A percentile compares a stretch with the other conserved stretches of the same genome.
phyloP scores from a whole-genome alignment of 805 yeast genomes.

The Schwanniomyces occidentalis region DNA sequence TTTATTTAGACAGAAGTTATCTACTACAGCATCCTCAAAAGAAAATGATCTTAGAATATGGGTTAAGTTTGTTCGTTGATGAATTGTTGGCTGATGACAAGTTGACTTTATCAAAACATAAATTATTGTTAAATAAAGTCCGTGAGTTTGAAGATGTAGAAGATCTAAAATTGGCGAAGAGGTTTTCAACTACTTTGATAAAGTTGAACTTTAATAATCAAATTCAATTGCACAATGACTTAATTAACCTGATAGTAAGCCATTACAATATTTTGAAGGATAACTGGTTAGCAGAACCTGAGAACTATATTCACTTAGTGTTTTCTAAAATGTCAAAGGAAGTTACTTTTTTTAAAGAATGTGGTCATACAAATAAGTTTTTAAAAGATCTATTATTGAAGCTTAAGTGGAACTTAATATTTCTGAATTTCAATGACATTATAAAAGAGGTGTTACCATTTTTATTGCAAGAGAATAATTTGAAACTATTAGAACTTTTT shows the following conservation, averaged over 20 bases:
- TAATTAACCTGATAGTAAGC: slow-evolving; percentile 12
- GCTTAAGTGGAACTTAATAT: slow-evolving; percentile 32
- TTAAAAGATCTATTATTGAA: slow-evolving; percentile 16
- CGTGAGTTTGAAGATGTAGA: slow-evolving; percentile 8
- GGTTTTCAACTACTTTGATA: slow-evolving; percentile 18
- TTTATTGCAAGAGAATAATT: slow-evolving; percentile 13
- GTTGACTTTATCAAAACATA: slow-evolving; percentile 11
- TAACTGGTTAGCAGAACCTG: slow-evolving; percentile 17
- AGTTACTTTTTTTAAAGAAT: slow-evolving; percentile 19
- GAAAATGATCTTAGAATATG: slow-evolving; percentile 24
- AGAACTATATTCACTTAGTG: slow-evolving; percentile 14
- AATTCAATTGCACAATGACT: slow-evolving; percentile 12
- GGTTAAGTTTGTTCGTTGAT: slow-evolving; percentile 21
- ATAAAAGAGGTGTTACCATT: slow-evolving; percentile 20
- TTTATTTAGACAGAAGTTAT: slow-evolving; percentile 38
- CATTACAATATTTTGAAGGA: slow-evolving; percentile 16
- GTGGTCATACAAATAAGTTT: slow-evolving; percentile 19
- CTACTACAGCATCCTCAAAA: slow-evolving; percentile 32
- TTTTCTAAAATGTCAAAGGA: slow-evolving; percentile 15
- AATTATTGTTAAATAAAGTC: slow-evolving; percentile 7
- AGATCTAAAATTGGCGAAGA: slow-evolving; percentile 7
- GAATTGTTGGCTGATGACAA: slow-evolving; percentile 10
- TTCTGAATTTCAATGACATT: slow-evolving; percentile 22
- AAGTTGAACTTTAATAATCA: slow-evolving; percentile 19
- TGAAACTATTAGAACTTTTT: slow-evolving; percentile 14